Evolutionary conservation across 495 filamentous ascomycete species (phyloP).

Genomic region (Sabuloglossum arenarium): DNA sequence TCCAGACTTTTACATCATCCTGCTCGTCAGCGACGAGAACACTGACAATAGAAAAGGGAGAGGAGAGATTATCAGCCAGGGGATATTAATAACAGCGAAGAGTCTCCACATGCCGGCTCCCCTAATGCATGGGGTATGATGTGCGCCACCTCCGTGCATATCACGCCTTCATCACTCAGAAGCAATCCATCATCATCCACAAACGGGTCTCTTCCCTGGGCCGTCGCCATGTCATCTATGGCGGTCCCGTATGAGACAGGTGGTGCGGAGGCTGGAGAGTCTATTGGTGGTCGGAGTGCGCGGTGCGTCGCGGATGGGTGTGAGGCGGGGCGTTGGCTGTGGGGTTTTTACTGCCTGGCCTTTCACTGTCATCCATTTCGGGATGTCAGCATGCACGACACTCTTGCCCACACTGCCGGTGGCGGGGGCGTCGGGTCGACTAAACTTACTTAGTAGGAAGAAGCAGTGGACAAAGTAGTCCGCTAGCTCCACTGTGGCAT

Average conservation of each 20-base stretch:
- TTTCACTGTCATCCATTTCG: neutral
- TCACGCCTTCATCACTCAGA: neutral
- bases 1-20: neutral
- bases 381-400: neutral
- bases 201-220: neutral
- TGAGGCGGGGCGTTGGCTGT: neutral
- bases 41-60: neutral
- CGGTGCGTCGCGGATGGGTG: neutral
- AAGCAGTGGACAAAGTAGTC: neutral
- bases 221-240: neutral
- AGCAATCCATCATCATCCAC: neutral
- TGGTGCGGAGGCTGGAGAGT: neutral
- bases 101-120: neutral
- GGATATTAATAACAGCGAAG: neutral
- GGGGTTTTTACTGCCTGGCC: neutral
- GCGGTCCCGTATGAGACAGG: neutral
- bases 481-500: neutral
- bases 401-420: neutral
- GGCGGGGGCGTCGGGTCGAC: neutral
- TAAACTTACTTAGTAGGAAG: neutral
- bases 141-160: neutral
- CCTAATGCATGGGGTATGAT: neutral
- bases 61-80: neutral
- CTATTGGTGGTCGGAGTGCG: neutral
- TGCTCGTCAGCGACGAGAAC: neutral